phyloP scores from a whole-genome alignment of 208 protist genomes.

The Crithidia brevicula region DNA sequence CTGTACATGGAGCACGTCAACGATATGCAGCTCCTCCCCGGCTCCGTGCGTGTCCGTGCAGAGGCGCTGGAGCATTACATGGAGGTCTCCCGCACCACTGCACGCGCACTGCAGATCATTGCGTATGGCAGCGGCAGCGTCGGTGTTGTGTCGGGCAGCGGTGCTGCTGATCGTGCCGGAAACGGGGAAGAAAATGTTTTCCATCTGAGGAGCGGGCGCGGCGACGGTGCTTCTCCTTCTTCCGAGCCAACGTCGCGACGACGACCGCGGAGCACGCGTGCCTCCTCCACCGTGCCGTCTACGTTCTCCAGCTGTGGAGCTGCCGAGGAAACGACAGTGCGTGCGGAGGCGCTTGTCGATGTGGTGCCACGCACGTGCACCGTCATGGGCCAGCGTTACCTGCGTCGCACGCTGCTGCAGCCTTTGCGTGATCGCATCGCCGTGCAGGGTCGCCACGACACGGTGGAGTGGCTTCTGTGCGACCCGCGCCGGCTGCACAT shows the following conservation, averaged over 20 bases:
- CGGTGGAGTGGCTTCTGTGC: slow-evolving; percentile 67
- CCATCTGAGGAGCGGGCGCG: too few relatives aligned
- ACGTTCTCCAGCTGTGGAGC: too few relatives aligned
- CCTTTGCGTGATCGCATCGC: slow-evolving; percentile 65
- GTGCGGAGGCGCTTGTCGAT: slow-evolving; percentile 53
- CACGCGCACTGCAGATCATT: slow-evolving; percentile 70
- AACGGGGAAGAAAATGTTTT: too few relatives aligned
- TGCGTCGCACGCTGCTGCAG: slow-evolving; percentile 76
- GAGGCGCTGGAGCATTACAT: slow-evolving; percentile 75
- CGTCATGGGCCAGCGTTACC: slow-evolving; percentile 70
- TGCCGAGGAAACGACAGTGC: slow-evolving; percentile 3
- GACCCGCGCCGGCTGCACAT: slow-evolving; percentile 38
- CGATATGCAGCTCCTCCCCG: slow-evolving; percentile 71
- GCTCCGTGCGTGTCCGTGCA: slow-evolving; percentile 66
- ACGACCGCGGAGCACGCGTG: slow-evolving; percentile 1
- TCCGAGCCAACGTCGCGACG: background rate
- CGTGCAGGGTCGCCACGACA: slow-evolving; percentile 75
- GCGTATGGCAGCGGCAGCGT: slow-evolving; percentile 5
- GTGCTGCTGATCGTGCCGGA: too few relatives aligned
- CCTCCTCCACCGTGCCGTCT: too few relatives aligned
- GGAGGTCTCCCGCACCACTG: slow-evolving; percentile 64
- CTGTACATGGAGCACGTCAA: slow-evolving; percentile 75
- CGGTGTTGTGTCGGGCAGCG: background rate
- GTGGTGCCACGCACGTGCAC: slow-evolving; percentile 71
- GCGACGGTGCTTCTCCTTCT: too few relatives aligned